A percentile compares a stretch with the other conserved stretches of the same genome.
phyloP scores from a whole-genome alignment of 2,329 filamentous ascomycete species.

The Fusarium ramigenum region DNA sequence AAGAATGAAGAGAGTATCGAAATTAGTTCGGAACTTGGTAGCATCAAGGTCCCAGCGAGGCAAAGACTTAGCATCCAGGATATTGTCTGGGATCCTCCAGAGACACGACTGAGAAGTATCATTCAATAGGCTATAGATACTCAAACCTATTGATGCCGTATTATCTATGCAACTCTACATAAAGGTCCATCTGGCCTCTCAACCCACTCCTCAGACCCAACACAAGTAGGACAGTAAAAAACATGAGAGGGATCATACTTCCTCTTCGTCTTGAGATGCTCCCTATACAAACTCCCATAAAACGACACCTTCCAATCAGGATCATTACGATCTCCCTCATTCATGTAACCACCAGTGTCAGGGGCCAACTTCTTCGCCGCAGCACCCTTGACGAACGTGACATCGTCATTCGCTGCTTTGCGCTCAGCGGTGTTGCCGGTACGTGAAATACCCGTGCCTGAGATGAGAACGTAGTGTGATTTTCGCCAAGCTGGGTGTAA shows the following conservation, averaged over 20 bases:
- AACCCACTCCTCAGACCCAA: conserved; percentile 21
- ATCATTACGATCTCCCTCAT: conserved; percentile 26
- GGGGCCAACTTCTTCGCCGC: conserved; percentile 26
- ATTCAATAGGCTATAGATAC: background rate
- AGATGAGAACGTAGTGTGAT: conserved; percentile 14
- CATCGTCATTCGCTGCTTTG: conserved; percentile 1
- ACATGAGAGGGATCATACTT: conserved; percentile 27
- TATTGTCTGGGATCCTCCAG: conserved; percentile 9
- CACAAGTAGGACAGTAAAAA: conserved; percentile 30
- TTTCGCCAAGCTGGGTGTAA: conserved; percentile 16
- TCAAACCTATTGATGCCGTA: background rate
- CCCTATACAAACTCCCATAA: conserved; percentile 5
- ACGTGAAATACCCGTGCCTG: background rate
- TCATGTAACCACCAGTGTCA: conserved; percentile 21
- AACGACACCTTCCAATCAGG: conserved; percentile 17
- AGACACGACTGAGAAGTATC: background rate
- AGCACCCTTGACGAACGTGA: conserved; percentile 17
- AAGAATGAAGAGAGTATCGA: background rate
- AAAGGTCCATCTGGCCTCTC: conserved; percentile 12
- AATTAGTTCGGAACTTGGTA: background rate
- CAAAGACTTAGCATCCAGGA: conserved; percentile 1
- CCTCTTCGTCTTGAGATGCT: conserved; percentile 10
- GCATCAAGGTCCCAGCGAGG: background rate
- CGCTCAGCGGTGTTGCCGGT: background rate
- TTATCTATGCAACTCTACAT: background rate